These are phyloP conservation scores for Telopea speciosissima DNA, from an alignment of 177 flowering plant genomes.

Conservation along the genomic window DNA sequence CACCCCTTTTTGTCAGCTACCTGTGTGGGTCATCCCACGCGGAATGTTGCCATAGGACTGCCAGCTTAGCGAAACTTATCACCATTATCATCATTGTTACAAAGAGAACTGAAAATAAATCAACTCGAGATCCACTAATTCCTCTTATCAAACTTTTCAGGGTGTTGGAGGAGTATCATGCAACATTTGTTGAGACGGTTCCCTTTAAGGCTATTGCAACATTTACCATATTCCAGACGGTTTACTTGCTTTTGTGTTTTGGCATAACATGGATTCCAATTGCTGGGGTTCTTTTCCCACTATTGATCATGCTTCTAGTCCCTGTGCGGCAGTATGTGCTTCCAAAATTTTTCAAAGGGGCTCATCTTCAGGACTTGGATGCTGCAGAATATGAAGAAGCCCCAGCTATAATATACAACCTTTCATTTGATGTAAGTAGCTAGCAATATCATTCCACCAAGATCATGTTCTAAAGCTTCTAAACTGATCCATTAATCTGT, in stretches of 20 bases:
- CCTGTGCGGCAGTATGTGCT: conserved; percentile 85
- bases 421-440: conserved; percentile 58
- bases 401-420: conserved; percentile 57
- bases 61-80: too few relatives aligned
- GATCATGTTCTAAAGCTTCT: neutral
- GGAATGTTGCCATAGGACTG: too few relatives aligned
- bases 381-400: conserved; percentile 96
- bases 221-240: conserved; percentile 83
- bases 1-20: too few relatives aligned
- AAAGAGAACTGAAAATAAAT: neutral
- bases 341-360: conserved; percentile 82
- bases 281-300: conserved; percentile 90
- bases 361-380: conserved; percentile 88
- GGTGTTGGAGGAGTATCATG: conserved; percentile 74
- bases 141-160: conserved; percentile 30
- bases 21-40: too few relatives aligned
- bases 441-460: neutral
- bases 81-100: conserved; percentile 3
- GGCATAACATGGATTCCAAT: conserved; percentile 94
- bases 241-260: conserved; percentile 73
- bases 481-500: neutral
- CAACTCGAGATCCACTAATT: neutral
- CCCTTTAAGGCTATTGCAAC: conserved; percentile 67
- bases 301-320: conserved; percentile 90
- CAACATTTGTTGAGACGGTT: conserved; percentile 83